A percentile compares a stretch with the other conserved stretches of the same genome.
Evolutionary conservation across 495 filamentous ascomycete species (phyloP).

Genomic region (Aspergillus affinis): DNA sequence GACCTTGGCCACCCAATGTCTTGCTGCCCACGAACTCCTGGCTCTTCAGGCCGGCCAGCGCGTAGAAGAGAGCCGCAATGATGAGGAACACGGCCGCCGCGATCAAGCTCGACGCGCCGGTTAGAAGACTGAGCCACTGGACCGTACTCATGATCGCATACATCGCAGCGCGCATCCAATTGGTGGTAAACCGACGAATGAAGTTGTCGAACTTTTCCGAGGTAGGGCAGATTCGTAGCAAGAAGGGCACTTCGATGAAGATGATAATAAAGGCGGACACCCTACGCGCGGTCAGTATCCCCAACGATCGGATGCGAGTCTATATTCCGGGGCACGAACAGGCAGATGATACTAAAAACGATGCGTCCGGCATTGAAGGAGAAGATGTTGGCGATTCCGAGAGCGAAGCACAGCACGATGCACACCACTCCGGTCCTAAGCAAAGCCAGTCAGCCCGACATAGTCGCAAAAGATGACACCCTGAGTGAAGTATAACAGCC

Average conservation of each 20-base stretch:
- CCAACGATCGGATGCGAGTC: not conserved
- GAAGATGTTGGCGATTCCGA: constrained; percentile 93
- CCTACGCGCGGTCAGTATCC: constrained; percentile 45
- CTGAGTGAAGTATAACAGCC: constrained; percentile 1
- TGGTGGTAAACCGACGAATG: constrained; percentile 89
- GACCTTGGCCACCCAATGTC: constrained; percentile 89
- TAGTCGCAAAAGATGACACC: not conserved
- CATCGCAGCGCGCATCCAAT: constrained; percentile 94
- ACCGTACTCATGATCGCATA: constrained; percentile 78
- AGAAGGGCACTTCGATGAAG: constrained; percentile 95
- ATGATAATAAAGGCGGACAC: constrained; percentile 80
- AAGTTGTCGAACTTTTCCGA: constrained; percentile 84
- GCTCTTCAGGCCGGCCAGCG: constrained; percentile 78
- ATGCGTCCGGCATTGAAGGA: constrained; percentile 62
- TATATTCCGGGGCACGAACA: constrained; percentile 58
- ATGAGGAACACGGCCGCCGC: constrained; percentile 82
- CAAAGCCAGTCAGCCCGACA: constrained; percentile 9
- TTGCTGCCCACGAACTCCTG: constrained; percentile 97
- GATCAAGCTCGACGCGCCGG: constrained; percentile 66
- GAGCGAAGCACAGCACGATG: constrained; percentile 92
- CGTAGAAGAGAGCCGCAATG: constrained; percentile 78
- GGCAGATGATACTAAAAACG: constrained; percentile 77
- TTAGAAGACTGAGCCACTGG: constrained; percentile 75
- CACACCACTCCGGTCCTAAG: constrained; percentile 88
- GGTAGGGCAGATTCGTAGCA: constrained; percentile 96